A percentile compares a stretch with the other conserved stretches of the same genome.
Evolutionary conservation across 352 stramenopile species (phyloP).

Genomic region (Phytophthora fragariae): DNA sequence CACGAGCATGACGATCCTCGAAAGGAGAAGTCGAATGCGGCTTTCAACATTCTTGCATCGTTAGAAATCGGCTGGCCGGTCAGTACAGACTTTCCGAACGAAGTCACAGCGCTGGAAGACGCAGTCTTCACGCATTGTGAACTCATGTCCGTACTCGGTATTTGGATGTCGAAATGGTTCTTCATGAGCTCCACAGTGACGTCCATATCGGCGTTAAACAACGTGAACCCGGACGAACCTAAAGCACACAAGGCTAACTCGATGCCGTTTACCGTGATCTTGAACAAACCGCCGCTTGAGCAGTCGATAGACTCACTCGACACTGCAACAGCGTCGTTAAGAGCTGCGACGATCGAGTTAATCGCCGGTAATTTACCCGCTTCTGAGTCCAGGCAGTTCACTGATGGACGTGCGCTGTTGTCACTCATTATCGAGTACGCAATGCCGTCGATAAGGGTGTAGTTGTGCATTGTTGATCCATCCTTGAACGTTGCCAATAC

Average conservation of each 20-base stretch:
- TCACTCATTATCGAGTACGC: not conserved
- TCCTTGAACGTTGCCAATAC: slow-evolving; percentile 6
- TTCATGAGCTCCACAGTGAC: slow-evolving; percentile 25
- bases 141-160: not conserved
- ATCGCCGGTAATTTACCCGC: slow-evolving; percentile 9
- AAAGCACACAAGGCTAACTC: slow-evolving; percentile 18
- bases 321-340: slow-evolving; percentile 7
- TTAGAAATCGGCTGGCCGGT: slow-evolving; percentile 10
- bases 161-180: slow-evolving; percentile 20
- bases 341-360: slow-evolving; percentile 12
- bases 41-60: slow-evolving; percentile 12
- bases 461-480: slow-evolving; percentile 5
- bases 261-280: slow-evolving; percentile 11
- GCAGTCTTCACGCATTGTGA: not conserved
- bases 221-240: slow-evolving; percentile 22
- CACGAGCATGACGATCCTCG: slow-evolving; percentile 19
- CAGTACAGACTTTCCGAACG: slow-evolving; percentile 17
- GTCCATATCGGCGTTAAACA: slow-evolving; percentile 30
- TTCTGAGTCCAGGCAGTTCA: slow-evolving; percentile 15
- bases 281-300: slow-evolving; percentile 6
- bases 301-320: not conserved
- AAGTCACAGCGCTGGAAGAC: slow-evolving; percentile 6
- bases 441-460: slow-evolving; percentile 8
- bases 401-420: not conserved
- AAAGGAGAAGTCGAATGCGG: slow-evolving; percentile 29